These are phyloP conservation scores for Musa schizocarpa DNA, from an alignment of 176 grass and related monocot species.

Conservation along the genomic window DNA sequence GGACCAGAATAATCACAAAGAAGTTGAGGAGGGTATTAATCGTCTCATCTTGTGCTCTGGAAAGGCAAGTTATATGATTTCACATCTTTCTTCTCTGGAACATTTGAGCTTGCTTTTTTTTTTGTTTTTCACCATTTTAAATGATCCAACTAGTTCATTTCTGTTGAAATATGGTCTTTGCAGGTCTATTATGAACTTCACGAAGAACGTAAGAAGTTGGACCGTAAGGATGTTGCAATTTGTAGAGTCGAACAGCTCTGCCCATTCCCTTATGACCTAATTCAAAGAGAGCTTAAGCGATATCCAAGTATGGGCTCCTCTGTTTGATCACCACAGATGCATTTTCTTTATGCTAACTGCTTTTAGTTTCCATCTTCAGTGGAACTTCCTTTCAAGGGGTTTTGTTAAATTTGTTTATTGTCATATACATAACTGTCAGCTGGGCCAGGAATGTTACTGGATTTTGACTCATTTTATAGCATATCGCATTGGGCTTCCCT, in stretches of 20 bases:
- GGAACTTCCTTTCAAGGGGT: no score
- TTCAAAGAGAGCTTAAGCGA: conserved; percentile 15
- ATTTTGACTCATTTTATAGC: no score
- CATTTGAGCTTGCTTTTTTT: no score
- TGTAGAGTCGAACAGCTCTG: conserved; percentile 22
- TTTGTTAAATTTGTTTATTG: no score
- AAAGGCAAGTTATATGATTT: conserved; percentile 1
- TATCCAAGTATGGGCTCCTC: conserved; percentile 14
- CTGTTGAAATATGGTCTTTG: background rate
- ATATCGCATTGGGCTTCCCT: no score
- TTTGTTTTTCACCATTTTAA: no score
- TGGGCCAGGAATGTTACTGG: no score
- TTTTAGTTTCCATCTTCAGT: background rate
- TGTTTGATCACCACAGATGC: background rate
- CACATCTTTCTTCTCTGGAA: background rate
- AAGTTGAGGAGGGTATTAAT: conserved; percentile 16
- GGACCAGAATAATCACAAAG: conserved; percentile 15
- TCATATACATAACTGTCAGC: no score
- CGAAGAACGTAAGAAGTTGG: conserved; percentile 14
- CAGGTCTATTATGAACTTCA: conserved; percentile 15
- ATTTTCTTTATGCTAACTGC: background rate
- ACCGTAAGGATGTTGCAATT: conserved; percentile 24
- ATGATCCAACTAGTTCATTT: no score
- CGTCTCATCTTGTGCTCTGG: conserved; percentile 18
- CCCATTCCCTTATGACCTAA: conserved; percentile 22